Percentiles rank a stretch among this genome's conserved stretches.
Evolutionary conservation across 2,329 filamentous ascomycete species (phyloP).

Genomic region (Fusarium sp.): DNA sequence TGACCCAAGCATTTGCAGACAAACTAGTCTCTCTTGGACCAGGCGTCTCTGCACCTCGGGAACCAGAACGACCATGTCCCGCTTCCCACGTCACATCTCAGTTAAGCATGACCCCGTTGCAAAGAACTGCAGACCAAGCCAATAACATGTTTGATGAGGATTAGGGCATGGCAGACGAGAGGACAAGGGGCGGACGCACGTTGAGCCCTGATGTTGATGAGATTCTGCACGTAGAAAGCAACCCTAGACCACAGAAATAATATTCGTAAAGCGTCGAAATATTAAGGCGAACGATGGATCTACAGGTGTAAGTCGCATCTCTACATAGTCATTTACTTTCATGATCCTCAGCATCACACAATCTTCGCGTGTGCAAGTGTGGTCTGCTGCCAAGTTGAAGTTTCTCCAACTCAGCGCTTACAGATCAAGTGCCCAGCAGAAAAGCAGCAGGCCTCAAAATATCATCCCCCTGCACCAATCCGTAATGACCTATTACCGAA

Average conservation of each 20-base stretch:
- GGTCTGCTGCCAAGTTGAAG: constrained; percentile 38
- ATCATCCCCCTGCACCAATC: constrained; percentile 18
- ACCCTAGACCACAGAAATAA: constrained; percentile 41
- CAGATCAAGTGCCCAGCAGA: constrained; percentile 23
- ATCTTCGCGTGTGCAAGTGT: constrained; percentile 28
- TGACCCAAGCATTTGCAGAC: constrained; percentile 20
- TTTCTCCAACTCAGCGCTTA: constrained; percentile 25
- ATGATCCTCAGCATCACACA: constrained; percentile 17
- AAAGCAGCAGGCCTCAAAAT: constrained; percentile 40
- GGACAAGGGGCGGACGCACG: constrained; percentile 26
- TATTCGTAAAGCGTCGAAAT: constrained; percentile 14
- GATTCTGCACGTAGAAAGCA: constrained; percentile 8
- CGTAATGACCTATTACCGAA: constrained; percentile 34
- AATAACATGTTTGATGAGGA: constrained; percentile 30
- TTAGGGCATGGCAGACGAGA: constrained; percentile 27
- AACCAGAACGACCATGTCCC: constrained; percentile 41
- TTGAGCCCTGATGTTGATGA: constrained; percentile 31
- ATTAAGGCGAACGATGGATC: background rate
- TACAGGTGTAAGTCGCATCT: constrained; percentile 16
- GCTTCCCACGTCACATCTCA: constrained; percentile 44
- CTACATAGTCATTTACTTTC: constrained; percentile 2
- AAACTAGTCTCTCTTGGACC: background rate
- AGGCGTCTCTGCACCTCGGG: constrained; percentile 44
- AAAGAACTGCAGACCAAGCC: constrained; percentile 23
- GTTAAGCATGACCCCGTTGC: constrained; percentile 28